These are phyloP conservation scores for Exophiala mesophila DNA, from an alignment of 2,329 filamentous ascomycete species.

Conservation along the genomic window DNA sequence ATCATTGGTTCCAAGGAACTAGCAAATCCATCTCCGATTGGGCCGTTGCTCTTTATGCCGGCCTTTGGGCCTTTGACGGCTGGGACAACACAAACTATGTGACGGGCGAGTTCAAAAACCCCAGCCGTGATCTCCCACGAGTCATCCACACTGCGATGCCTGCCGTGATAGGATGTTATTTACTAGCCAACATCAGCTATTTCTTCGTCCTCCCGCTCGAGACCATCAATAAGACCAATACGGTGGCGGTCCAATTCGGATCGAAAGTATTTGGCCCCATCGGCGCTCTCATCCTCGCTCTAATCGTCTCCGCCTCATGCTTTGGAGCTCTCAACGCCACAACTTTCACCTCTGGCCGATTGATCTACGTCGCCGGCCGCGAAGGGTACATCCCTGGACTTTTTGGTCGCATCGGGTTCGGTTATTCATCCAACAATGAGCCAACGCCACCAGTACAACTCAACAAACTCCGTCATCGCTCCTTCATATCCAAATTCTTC, in stretches of 20 bases:
- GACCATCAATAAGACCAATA: conserved; percentile 81
- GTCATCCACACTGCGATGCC: conserved; percentile 97
- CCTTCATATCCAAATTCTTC: conserved; percentile 56
- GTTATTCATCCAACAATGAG: conserved; percentile 29
- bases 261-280: conserved; percentile 79
- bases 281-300: conserved; percentile 76
- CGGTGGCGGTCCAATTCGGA: conserved; percentile 92
- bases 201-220: conserved; percentile 83
- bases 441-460: conserved; percentile 25
- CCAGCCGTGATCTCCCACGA: conserved; percentile 79
- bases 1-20: conserved; percentile 84
- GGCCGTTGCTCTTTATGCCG: conserved; percentile 91
- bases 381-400: conserved; percentile 85
- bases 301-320: conserved; percentile 86
- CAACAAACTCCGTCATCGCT: conserved; percentile 40
- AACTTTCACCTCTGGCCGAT: conserved; percentile 84
- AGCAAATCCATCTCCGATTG: conserved; percentile 74
- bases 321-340: conserved; percentile 93
- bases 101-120: conserved; percentile 92
- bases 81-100: conserved; percentile 99
- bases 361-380: conserved; percentile 91
- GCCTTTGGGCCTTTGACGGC: conserved; percentile 95
- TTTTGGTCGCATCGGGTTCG: conserved; percentile 77
- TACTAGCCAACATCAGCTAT: conserved; percentile 88
- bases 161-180: conserved; percentile 81